These are phyloP conservation scores for Epichloe sibirici DNA, from an alignment of 2,329 filamentous ascomycete genomes.

Conservation along the genomic window DNA sequence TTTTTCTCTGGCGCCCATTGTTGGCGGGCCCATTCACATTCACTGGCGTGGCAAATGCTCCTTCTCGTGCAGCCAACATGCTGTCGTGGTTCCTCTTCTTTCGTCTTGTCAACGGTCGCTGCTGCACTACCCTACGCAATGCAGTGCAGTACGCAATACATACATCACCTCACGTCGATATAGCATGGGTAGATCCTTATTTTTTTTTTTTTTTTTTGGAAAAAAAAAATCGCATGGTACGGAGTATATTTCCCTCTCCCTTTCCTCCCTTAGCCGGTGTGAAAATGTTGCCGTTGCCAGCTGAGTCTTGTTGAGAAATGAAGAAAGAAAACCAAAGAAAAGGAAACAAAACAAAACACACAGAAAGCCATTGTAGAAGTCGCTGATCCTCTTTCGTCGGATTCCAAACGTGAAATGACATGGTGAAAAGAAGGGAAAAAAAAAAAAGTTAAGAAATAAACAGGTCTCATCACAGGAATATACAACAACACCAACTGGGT, in stretches of 20 bases:
- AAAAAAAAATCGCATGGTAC: neutral
- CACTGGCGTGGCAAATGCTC: too few relatives aligned
- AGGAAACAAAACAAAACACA: neutral
- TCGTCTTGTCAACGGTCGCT: neutral
- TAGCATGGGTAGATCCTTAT: too few relatives aligned
- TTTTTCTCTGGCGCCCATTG: too few relatives aligned
- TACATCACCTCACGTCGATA: neutral
- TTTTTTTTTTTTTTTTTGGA: neutral
- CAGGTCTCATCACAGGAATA: neutral
- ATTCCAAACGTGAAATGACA: neutral
- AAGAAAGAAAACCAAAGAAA: neutral
- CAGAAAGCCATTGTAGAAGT: neutral
- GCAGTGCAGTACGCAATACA: neutral
- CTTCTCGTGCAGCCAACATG: too few relatives aligned
- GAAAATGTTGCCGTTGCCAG: conserved; percentile 3
- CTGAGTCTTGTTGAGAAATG: neutral
- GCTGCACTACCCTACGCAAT: neutral
- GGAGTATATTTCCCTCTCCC: neutral
- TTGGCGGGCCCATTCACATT: too few relatives aligned
- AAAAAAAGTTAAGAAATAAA: neutral
- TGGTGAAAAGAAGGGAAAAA: neutral
- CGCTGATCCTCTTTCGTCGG: neutral
- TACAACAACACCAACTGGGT: neutral
- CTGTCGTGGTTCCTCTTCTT: too few relatives aligned
- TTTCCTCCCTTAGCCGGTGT: neutral